These are phyloP conservation scores for Globisporangium ultimum DNA, from an alignment of 352 stramenopile species.

Conservation along the genomic window DNA sequence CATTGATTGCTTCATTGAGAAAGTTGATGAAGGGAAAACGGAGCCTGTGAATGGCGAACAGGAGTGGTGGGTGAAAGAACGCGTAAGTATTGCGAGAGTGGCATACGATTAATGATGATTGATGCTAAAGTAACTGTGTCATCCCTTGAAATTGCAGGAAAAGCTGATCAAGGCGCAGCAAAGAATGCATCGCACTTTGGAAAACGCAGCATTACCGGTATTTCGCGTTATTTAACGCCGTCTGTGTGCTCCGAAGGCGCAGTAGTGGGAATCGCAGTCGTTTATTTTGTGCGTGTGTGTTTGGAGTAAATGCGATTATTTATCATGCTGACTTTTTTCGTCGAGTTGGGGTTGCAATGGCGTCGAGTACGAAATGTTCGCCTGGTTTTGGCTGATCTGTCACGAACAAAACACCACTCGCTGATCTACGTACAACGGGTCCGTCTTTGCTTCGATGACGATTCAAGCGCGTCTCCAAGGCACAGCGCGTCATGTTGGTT, in stretches of 20 bases:
- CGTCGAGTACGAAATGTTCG: conserved; percentile 29
- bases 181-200: conserved; percentile 7
- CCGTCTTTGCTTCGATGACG: conserved; percentile 52
- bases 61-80: conserved; percentile 10
- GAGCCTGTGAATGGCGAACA: neutral
- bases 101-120: too few relatives aligned
- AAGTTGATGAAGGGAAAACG: too few relatives aligned
- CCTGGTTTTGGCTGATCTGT: conserved; percentile 17
- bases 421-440: conserved; percentile 46
- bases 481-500: conserved; percentile 47
- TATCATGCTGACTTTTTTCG: conserved; percentile 14
- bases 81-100: neutral
- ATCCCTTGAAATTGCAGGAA: neutral
- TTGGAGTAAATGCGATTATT: neutral
- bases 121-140: neutral
- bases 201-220: neutral
- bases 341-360: conserved; percentile 21
- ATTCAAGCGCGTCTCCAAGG: conserved; percentile 57
- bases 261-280: neutral
- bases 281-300: neutral
- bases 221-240: too few relatives aligned
- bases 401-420: conserved; percentile 48
- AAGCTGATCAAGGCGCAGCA: conserved; percentile 10
- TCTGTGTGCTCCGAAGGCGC: too few relatives aligned
- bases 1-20: conserved; percentile 1